These are phyloP conservation scores for Trifolium dubium DNA, from an alignment of 306 rosid species.

Conservation along the genomic window DNA sequence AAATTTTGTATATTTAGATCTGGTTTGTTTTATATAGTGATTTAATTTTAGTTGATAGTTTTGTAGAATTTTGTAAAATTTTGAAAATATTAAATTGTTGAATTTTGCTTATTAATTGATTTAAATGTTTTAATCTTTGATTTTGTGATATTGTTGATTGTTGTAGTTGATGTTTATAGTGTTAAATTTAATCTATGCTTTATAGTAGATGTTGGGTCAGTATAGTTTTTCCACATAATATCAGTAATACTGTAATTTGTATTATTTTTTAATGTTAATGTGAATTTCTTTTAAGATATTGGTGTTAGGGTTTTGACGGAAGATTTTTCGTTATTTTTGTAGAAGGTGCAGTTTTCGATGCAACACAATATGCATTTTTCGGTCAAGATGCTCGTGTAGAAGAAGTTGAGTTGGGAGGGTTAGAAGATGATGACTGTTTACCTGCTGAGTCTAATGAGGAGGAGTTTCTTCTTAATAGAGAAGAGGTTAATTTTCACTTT, in stretches of 20 bases:
- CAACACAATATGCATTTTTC: slow-evolving; percentile 89
- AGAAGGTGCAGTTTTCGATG: slow-evolving; percentile 69
- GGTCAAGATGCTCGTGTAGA: slow-evolving; percentile 70
- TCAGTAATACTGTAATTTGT: neutral
- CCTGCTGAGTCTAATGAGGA: slow-evolving; percentile 75
- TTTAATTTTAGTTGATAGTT: slow-evolving; percentile 33
- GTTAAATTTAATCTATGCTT: too few relatives aligned
- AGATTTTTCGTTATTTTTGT: slow-evolving; percentile 22
- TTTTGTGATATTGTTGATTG: slow-evolving; percentile 15
- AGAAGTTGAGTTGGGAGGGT: slow-evolving; percentile 90
- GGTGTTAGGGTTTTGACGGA: slow-evolving; percentile 17
- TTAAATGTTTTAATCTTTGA: neutral
- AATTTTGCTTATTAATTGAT: neutral
- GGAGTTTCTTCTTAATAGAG: slow-evolving; percentile 74
- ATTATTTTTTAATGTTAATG: neutral
- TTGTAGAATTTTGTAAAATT: neutral
- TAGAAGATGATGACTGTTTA: slow-evolving; percentile 60
- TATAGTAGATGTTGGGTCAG: too few relatives aligned
- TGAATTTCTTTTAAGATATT: neutral
- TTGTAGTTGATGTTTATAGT: neutral
- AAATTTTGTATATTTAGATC: slow-evolving; percentile 47
- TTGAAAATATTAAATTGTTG: neutral
- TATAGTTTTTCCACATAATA: too few relatives aligned
- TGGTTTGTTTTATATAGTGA: slow-evolving; percentile 24
- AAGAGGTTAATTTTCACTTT: slow-evolving; percentile 56